These are phyloP conservation scores for Blastomyces gilchristii DNA, from an alignment of 2,329 filamentous ascomycete genomes.

Conservation along the genomic window DNA sequence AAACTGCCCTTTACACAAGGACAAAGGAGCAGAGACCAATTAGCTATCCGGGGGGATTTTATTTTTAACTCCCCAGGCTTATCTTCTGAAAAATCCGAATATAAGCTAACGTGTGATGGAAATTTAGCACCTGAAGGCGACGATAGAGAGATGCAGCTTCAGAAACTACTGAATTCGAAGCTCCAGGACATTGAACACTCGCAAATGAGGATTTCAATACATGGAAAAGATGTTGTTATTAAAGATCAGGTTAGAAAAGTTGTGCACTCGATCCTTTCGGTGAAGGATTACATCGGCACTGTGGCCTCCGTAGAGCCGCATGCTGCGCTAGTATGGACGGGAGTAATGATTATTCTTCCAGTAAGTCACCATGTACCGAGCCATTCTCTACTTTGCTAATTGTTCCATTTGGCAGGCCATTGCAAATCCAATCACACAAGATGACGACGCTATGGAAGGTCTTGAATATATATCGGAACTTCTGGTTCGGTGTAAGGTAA, in stretches of 20 bases:
- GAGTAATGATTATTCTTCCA: background rate
- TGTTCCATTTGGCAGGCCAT: background rate
- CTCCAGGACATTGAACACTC: conserved; percentile 2
- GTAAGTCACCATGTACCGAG: background rate
- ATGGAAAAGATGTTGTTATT: conserved; percentile 3
- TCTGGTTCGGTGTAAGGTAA: conserved; percentile 4
- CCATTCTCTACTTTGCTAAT: background rate
- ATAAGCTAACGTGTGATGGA: background rate
- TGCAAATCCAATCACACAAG: conserved; percentile 3
- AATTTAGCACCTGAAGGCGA: background rate
- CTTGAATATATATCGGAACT: conserved; percentile 3
- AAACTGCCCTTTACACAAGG: background rate
- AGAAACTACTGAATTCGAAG: background rate
- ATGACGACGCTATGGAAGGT: background rate
- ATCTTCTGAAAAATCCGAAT: background rate
- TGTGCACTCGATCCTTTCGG: conserved; percentile 1
- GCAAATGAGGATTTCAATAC: conserved; percentile 1
- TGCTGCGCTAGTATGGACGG: background rate
- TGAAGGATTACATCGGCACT: background rate
- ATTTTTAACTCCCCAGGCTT: background rate
- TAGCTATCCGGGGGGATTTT: background rate
- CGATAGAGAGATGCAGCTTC: background rate
- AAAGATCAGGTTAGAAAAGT: conserved; percentile 1
- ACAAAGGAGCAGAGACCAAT: background rate
- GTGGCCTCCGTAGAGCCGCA: background rate